Conservation (phyloP, 2,329 filamentous ascomycete genomes). For the Escovopsis weberi region DNA sequence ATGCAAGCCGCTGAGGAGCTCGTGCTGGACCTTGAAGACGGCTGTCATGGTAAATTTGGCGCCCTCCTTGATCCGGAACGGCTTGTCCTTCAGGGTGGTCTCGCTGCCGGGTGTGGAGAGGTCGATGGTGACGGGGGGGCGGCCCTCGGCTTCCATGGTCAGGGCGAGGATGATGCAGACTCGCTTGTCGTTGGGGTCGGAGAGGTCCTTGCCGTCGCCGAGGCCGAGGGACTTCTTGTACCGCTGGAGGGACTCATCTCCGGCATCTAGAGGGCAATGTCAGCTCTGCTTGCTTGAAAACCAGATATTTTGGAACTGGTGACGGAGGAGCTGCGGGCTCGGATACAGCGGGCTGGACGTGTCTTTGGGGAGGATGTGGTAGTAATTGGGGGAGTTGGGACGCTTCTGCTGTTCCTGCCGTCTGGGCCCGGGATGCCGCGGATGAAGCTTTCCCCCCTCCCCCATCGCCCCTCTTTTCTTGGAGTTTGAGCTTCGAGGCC, state of each 20-base stretch:
- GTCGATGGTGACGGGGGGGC: conserved; percentile 76
- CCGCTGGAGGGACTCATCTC: conserved; percentile 88
- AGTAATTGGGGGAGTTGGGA: not conserved
- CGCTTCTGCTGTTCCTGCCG: not conserved
- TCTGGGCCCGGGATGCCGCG: too few relatives aligned
- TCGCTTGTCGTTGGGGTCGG: conserved; percentile 67
- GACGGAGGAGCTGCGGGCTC: not conserved
- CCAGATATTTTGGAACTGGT: not conserved
- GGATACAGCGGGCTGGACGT: not conserved
- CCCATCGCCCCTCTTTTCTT: too few relatives aligned
- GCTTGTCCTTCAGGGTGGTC: conserved; percentile 69
- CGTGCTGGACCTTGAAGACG: conserved; percentile 89
- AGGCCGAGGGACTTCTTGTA: conserved; percentile 97
- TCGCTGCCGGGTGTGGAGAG: conserved; percentile 62
- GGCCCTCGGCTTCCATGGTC: conserved; percentile 72
- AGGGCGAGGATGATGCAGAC: conserved; percentile 90
- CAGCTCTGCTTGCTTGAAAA: conserved; percentile 8
- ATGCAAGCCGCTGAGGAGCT: conserved; percentile 88
- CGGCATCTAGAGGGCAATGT: conserved; percentile 31
- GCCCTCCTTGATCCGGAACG: conserved; percentile 96
- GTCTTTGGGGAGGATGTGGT: not conserved
- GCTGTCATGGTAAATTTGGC: conserved; percentile 89
- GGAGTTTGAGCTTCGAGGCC: too few relatives aligned
- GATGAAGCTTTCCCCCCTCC: too few relatives aligned
- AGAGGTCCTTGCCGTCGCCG: conserved; percentile 55